Conservation (phyloP, 768 basidiomycete genomes). For the Suillus weaverae region DNA sequence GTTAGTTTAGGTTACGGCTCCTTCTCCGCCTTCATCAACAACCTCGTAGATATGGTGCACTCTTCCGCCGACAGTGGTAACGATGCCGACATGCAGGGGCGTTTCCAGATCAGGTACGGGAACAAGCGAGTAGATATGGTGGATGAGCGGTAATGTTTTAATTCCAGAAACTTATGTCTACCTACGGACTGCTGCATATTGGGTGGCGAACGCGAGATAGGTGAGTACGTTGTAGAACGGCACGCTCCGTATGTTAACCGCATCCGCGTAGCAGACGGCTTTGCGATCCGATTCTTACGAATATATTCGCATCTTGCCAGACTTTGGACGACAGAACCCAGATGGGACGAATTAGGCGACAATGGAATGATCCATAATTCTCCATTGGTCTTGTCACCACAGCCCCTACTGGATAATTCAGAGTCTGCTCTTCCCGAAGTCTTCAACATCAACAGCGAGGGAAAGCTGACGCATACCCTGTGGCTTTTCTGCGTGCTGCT, state of each 20-base stretch:
- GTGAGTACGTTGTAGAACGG: constrained; percentile 2
- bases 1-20: constrained; percentile 36
- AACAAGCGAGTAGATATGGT: neutral
- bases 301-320: neutral
- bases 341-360: constrained; percentile 1
- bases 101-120: neutral
- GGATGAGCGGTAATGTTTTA: neutral
- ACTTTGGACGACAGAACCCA: neutral
- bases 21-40: constrained; percentile 14
- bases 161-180: neutral
- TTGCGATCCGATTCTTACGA: neutral
- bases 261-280: neutral
- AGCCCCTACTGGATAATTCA: no score
- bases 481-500: constrained; percentile 46
- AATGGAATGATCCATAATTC: neutral
- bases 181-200: neutral
- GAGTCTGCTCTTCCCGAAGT: neutral
- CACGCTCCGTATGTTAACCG: neutral
- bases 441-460: constrained; percentile 51
- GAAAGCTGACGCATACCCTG: constrained; percentile 48
- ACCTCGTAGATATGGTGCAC: constrained; percentile 15
- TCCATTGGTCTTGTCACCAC: neutral
- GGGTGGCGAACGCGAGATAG: neutral
- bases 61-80: neutral
- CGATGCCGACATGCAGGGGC: constrained; percentile 19